phyloP scores from a whole-genome alignment of 495 filamentous ascomycete genomes.

The Talaromyces nanjingensis region DNA sequence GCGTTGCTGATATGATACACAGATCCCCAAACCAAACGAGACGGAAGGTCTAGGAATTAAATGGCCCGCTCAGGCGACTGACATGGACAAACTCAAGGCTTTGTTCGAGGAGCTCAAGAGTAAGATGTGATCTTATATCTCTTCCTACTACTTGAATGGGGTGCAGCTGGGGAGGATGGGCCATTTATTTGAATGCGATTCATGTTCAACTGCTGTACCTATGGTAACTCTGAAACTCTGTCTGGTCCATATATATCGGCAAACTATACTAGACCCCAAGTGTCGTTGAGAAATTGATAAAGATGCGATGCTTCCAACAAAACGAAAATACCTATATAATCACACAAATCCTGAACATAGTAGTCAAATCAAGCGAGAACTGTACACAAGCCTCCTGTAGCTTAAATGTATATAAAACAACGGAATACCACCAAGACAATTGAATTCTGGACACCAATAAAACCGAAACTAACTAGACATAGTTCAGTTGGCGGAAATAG shows the following conservation, averaged over 20 bases:
- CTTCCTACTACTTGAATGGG: not conserved
- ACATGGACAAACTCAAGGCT: constrained; percentile 80
- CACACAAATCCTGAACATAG: not conserved
- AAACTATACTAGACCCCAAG: not conserved
- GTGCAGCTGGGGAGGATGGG: not conserved
- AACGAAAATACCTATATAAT: not conserved
- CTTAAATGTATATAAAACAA: not conserved
- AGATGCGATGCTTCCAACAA: not conserved
- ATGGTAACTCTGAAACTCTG: not conserved
- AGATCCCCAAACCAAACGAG: constrained; percentile 95
- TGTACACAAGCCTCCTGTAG: not conserved
- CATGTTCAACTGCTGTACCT: not conserved
- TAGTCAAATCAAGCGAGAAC: not conserved
- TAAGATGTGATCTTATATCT: constrained; percentile 60
- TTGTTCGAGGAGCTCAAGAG: constrained; percentile 75
- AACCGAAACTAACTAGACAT: not conserved
- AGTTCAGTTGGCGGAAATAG: not conserved
- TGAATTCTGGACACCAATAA: not conserved
- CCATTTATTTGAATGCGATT: not conserved
- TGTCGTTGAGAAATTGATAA: not conserved
- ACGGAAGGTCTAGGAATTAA: constrained; percentile 69
- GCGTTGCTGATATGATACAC: not conserved
- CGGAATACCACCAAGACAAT: not conserved
- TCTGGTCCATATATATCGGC: not conserved
- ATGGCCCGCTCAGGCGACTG: constrained; percentile 70